phyloP scores from a whole-genome alignment of 1,284 basidiomycete genomes.

The Malassezia furfur region DNA sequence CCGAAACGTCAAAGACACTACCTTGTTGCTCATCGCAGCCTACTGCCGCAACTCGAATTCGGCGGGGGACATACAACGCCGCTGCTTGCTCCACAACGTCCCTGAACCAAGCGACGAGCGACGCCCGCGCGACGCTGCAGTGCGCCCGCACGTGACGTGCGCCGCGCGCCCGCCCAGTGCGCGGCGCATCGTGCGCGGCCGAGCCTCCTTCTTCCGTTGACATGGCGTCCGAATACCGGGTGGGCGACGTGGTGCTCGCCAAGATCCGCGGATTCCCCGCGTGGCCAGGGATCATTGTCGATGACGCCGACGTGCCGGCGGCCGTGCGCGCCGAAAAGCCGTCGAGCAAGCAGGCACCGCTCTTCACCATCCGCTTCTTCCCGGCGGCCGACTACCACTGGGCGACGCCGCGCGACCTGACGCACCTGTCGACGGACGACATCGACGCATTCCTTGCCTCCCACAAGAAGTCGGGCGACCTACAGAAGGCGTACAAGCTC shows the following conservation, averaged over 20 bases:
- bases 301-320: constrained; percentile 59
- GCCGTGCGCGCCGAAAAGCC: constrained; percentile 63
- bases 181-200: not conserved
- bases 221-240: constrained; percentile 1
- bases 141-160: not conserved
- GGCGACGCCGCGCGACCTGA: constrained; percentile 72
- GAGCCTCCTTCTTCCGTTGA: not conserved
- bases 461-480: constrained; percentile 67
- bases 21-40: constrained; percentile 17
- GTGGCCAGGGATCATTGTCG: constrained; percentile 82
- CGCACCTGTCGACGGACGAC: constrained; percentile 65
- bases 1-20: constrained; percentile 68
- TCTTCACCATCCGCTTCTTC: constrained; percentile 77
- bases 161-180: not conserved
- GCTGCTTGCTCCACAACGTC: constrained; percentile 1
- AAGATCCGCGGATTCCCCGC: constrained; percentile 87
- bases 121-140: not conserved
- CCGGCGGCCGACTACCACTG: constrained; percentile 82
- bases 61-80: not conserved
- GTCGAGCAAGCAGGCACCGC: constrained; percentile 59
- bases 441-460: constrained; percentile 72
- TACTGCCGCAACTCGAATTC: constrained; percentile 1
- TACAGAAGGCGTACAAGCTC: constrained; percentile 69
- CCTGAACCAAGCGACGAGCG: not conserved
- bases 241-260: constrained; percentile 73